These are phyloP conservation scores for Ilyonectria destructans DNA, from an alignment of 2,329 filamentous ascomycete species.

Conservation along the genomic window DNA sequence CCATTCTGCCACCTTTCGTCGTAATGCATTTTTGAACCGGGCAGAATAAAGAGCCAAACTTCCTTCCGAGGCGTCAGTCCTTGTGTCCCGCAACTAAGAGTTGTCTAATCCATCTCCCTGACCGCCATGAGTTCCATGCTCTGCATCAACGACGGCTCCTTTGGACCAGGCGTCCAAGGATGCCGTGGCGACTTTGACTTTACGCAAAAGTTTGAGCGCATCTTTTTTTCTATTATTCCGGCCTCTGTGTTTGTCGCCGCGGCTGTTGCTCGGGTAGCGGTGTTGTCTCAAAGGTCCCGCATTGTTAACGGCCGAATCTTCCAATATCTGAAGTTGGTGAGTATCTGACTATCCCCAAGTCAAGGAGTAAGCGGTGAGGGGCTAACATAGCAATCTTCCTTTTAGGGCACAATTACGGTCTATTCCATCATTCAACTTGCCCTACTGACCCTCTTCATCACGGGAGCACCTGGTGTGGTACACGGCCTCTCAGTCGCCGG, in stretches of 20 bases:
- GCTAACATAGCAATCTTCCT: constrained; percentile 1
- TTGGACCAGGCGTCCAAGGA: constrained; percentile 63
- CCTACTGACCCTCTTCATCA: constrained; percentile 51
- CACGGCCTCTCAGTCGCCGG: constrained; percentile 49
- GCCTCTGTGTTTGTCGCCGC: constrained; percentile 57
- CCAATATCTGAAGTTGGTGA: constrained; percentile 52
- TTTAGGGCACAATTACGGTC: constrained; percentile 44
- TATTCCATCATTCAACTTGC: constrained; percentile 53
- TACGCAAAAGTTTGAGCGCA: constrained; percentile 65
- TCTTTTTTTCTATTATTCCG: constrained; percentile 63
- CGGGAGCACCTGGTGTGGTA: constrained; percentile 32
- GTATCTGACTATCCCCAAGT: constrained; percentile 17
- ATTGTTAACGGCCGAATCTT: constrained; percentile 57
- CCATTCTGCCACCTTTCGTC: neutral
- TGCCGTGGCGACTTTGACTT: constrained; percentile 68
- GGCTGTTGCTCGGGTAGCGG: constrained; percentile 53
- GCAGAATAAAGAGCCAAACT: neutral
- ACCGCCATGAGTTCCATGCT: constrained; percentile 42
- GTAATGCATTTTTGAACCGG: neutral
- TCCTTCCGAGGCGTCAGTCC: neutral
- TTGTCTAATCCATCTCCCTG: neutral
- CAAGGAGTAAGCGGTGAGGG: neutral
- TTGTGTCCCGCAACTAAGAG: neutral
- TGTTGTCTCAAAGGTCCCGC: constrained; percentile 51
- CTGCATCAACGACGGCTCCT: constrained; percentile 57